Evolutionary conservation across 805 yeast species (phyloP), one percentile per base, ranked within the genome.

Genomic region (Cyberlindnera bimundalis): DNA sequence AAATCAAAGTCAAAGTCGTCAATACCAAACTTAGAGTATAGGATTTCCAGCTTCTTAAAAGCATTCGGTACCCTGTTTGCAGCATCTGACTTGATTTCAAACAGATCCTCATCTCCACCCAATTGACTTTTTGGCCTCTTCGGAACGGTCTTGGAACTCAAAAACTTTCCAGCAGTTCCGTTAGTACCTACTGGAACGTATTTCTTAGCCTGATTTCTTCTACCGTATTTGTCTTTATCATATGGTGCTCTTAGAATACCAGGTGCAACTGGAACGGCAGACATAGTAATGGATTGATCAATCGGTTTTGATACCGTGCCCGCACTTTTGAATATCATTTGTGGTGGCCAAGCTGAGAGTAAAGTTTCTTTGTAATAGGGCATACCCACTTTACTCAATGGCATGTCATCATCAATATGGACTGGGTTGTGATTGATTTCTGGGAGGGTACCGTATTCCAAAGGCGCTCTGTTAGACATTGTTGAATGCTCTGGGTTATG

Each of bases 1-100:
- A 80, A 83, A 39, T 76, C 81, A 59, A 93, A 91, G 64, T 91
- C 96, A 64, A 93, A 93, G 60, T 89, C 96, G 51, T 84, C 88
- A 23, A 93, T 89, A 20, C 99, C 99, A 61, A 88, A 91, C 53
- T 78, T 81, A 42, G 95, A 84, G 61, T 90, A 91, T 30, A 82
- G 74, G 39, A 91, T 85, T 45, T 82, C 84, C 33, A 87, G 67
- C 51, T 80, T 78, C 29, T 79, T 68, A 64, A 83, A 91, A 26
- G 90, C 84, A 38, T 81, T 81, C 1, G 96, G 96, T 1, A 79
- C 70, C 26, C 64, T 57, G 53, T 73, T 66, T 41, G 65, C 52
- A 1, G 50, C 35, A 1, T 40, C 41, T 11, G 63, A 50, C 18
- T 56, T 64, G 35, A 52, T 59, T 10, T 59, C 65, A 33, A 69